These are phyloP conservation scores for Pleoardoris graminearum DNA, from an alignment of 2,329 filamentous ascomycete genomes.

Conservation along the genomic window DNA sequence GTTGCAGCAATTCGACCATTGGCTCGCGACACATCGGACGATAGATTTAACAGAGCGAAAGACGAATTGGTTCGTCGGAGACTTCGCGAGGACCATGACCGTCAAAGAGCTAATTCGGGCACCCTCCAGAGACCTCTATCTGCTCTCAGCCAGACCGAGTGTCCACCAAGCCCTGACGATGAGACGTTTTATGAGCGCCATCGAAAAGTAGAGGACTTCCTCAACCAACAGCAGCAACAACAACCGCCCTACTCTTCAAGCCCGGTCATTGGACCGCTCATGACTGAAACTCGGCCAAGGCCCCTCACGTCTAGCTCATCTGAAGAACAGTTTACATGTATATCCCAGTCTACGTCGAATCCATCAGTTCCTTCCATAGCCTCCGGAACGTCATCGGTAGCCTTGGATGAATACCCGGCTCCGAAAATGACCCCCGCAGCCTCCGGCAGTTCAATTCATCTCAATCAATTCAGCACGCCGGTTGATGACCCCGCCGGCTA, in stretches of 20 bases:
- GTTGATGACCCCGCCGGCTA: slow-evolving; percentile 45
- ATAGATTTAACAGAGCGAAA: slow-evolving; percentile 43
- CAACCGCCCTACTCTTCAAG: slow-evolving; percentile 46
- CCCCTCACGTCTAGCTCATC: slow-evolving; percentile 51
- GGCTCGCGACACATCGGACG: slow-evolving; percentile 32
- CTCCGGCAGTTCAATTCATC: slow-evolving; percentile 43
- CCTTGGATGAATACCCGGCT: slow-evolving; percentile 39
- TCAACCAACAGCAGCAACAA: slow-evolving; percentile 32
- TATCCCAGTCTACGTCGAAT: slow-evolving; percentile 56
- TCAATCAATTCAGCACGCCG: slow-evolving; percentile 32
- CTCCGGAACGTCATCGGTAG: slow-evolving; percentile 53
- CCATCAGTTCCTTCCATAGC: slow-evolving; percentile 56
- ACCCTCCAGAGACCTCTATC: slow-evolving; percentile 32
- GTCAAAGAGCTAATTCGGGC: slow-evolving; percentile 27
- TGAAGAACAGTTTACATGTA: slow-evolving; percentile 52
- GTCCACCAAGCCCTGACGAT: slow-evolving; percentile 55
- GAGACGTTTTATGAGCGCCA: slow-evolving; percentile 33
- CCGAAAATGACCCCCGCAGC: slow-evolving; percentile 27
- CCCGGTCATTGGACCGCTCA: slow-evolving; percentile 37
- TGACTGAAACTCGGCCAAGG: slow-evolving; percentile 22
- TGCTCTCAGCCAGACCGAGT: slow-evolving; percentile 39
- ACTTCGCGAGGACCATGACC: slow-evolving; percentile 33
- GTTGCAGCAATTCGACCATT: slow-evolving; percentile 17
- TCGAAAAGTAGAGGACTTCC: slow-evolving; percentile 35
- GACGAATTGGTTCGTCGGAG: slow-evolving; percentile 45